Evolutionary conservation across 352 stramenopile species (phyloP).

Genomic region (Pilasporangium apinafurcum): DNA sequence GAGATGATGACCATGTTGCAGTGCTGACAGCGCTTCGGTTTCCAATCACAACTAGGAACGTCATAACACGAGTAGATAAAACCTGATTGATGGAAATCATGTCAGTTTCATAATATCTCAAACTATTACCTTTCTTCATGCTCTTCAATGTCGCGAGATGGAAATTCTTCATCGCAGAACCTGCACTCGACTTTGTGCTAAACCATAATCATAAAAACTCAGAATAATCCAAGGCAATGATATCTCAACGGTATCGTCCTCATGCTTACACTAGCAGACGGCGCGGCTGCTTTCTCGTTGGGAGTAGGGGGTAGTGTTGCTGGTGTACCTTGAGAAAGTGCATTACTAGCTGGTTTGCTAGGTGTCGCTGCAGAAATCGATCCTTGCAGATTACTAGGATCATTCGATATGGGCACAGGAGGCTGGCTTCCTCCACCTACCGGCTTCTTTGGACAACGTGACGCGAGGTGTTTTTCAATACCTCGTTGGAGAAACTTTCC

Average conservation of each 20-base stretch:
- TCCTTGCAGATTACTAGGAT: no score
- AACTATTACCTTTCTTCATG: conserved; percentile 51
- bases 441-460: conserved; percentile 49
- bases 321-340: background rate
- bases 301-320: background rate
- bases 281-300: conserved; percentile 8
- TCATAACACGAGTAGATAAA: background rate
- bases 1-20: conserved; percentile 83
- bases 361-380: background rate
- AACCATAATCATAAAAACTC: no score
- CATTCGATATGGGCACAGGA: no score
- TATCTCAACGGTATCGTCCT: no score
- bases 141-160: conserved; percentile 31
- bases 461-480: conserved; percentile 68
- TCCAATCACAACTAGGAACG: conserved; percentile 61
- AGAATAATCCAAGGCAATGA: no score
- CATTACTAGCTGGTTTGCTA: background rate
- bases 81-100: no score
- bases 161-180: conserved; percentile 75
- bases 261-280: background rate
- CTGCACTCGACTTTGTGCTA: conserved; percentile 51
- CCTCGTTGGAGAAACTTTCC: conserved; percentile 76
- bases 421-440: background rate
- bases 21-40: conserved; percentile 67
- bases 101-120: no score